phyloP scores from a whole-genome alignment of 441 rosid species.

The Adansonia madagascariensis region DNA sequence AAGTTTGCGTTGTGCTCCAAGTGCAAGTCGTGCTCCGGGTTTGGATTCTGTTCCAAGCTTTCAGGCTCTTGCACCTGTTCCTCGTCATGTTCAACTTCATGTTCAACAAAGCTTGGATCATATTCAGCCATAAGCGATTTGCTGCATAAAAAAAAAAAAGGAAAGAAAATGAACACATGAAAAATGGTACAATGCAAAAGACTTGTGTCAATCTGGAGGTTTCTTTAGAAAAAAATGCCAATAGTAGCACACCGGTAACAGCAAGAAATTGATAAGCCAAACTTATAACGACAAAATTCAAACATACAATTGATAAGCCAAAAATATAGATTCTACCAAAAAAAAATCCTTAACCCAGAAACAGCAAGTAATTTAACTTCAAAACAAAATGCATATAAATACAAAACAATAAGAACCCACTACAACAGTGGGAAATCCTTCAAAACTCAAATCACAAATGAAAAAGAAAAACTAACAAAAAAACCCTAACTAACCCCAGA shows the following conservation, averaged over 20 bases:
- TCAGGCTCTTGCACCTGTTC: constrained; percentile 15
- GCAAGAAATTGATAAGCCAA: background rate
- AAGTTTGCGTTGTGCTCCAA: background rate
- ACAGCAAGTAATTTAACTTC: background rate
- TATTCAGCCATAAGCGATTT: constrained; percentile 42
- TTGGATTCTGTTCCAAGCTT: background rate
- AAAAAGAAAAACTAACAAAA: background rate
- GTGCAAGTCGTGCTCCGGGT: background rate
- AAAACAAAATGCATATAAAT: background rate
- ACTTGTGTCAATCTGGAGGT: background rate
- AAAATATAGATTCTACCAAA: background rate
- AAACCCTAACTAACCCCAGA: constrained; percentile 20
- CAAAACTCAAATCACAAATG: background rate
- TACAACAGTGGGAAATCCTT: background rate
- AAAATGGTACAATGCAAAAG: background rate
- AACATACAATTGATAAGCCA: background rate
- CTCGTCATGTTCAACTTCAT: background rate
- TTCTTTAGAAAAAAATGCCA: background rate
- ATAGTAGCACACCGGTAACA: background rate
- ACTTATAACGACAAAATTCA: background rate
- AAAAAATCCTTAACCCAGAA: background rate
- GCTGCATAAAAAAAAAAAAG: constrained; percentile 20
- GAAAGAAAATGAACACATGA: background rate
- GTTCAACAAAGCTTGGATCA: constrained; percentile 10
- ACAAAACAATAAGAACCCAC: background rate